A percentile compares a stretch with the other conserved stretches of the same genome.
phyloP scores from a whole-genome alignment of 1,139 yeast genomes.

The Citeromyces siamensis region DNA sequence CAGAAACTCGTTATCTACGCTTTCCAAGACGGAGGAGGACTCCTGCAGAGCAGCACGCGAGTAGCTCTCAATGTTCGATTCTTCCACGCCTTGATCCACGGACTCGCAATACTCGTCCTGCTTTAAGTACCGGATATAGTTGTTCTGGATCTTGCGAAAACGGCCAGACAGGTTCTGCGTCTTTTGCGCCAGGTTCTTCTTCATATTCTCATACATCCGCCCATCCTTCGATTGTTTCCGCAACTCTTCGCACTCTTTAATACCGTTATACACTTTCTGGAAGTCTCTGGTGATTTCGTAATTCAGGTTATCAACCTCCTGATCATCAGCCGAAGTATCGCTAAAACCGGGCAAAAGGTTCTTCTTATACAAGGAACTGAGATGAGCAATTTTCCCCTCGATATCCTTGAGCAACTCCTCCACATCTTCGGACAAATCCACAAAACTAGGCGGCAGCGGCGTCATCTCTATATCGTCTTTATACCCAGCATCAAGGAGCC shows the following conservation, averaged over 20 bases:
- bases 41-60: conserved; percentile 29
- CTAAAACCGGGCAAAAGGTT: conserved; percentile 79
- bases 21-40: conserved; percentile 28
- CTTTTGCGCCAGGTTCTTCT: conserved; percentile 73
- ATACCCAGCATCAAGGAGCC: conserved; percentile 23
- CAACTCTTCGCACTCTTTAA: conserved; percentile 50
- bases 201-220: conserved; percentile 36
- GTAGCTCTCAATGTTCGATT: conserved; percentile 30
- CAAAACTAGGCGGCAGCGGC: conserved; percentile 64
- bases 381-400: conserved; percentile 34
- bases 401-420: conserved; percentile 45
- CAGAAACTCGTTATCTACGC: conserved; percentile 28
- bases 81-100: conserved; percentile 10
- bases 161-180: conserved; percentile 68
- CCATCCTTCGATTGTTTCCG: conserved; percentile 17
- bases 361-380: conserved; percentile 65
- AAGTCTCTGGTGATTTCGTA: conserved; percentile 58
- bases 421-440: conserved; percentile 61
- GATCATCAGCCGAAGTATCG: conserved; percentile 60
- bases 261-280: conserved; percentile 66
- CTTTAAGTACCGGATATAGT: conserved; percentile 65
- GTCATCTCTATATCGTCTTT: conserved; percentile 28
- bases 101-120: conserved; percentile 49
- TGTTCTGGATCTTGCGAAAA: conserved; percentile 80
- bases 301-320: conserved; percentile 62